phyloP scores from a whole-genome alignment of 345 rosid genomes.

The Zanthoxylum bungeanum region DNA sequence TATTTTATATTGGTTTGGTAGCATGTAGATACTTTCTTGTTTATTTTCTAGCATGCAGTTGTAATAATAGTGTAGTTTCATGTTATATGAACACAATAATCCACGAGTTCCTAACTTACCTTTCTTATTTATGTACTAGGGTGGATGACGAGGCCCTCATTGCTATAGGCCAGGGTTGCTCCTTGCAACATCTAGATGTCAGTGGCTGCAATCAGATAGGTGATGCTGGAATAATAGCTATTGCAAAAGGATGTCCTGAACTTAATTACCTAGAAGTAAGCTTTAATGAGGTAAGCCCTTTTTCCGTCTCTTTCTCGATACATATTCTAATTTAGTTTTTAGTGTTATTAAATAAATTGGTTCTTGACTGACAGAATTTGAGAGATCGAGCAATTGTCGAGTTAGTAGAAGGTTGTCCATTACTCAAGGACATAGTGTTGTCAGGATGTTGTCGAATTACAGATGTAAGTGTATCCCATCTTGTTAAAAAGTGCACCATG shows the following conservation, averaged over 20 bases:
- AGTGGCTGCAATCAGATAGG: constrained; percentile 82
- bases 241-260: constrained; percentile 79
- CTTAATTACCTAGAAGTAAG: constrained; percentile 73
- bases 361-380: constrained; percentile 44
- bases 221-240: constrained; percentile 78
- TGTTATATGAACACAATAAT: no score
- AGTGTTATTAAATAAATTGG: no score
- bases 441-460: constrained; percentile 70
- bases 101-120: not conserved
- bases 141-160: constrained; percentile 76
- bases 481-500: constrained; percentile 52
- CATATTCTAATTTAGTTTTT: not conserved
- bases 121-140: constrained; percentile 32
- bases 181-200: constrained; percentile 66
- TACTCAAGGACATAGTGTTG: constrained; percentile 66
- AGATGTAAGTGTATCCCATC: constrained; percentile 71
- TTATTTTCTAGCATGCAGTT: no score
- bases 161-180: constrained; percentile 73
- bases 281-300: constrained; percentile 64
- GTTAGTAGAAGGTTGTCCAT: constrained; percentile 82
- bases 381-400: constrained; percentile 76
- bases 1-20: no score
- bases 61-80: no score
- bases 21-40: no score
- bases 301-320: not conserved